These are phyloP conservation scores for Hibiscus tridactylites DNA, from an alignment of 345 rosid species.

Conservation along the genomic window DNA sequence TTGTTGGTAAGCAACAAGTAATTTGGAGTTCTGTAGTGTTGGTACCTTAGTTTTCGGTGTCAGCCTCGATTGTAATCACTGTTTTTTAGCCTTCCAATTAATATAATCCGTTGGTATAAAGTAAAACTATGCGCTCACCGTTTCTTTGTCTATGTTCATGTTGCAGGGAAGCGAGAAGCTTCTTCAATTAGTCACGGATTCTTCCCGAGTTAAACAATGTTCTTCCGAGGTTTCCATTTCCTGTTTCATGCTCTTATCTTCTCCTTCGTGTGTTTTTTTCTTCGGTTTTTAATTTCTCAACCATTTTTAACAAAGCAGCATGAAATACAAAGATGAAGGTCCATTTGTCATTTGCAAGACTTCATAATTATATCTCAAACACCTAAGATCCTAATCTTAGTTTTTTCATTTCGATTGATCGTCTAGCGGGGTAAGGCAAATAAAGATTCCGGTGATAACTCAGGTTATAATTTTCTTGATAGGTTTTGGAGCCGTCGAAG, in stretches of 20 bases:
- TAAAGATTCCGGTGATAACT: neutral
- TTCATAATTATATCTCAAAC: neutral
- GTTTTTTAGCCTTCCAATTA: neutral
- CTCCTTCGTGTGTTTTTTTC: neutral
- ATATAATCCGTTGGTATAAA: neutral
- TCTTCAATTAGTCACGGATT: slow-evolving; percentile 54
- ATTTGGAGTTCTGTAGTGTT: neutral
- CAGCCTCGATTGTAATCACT: neutral
- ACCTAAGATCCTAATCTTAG: neutral
- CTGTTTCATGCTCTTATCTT: neutral
- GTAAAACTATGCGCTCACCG: neutral
- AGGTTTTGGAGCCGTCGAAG: slow-evolving; percentile 68
- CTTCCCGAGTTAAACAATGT: slow-evolving; percentile 21
- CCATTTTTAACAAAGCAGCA: neutral
- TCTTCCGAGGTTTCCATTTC: neutral
- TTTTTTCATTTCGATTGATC: neutral
- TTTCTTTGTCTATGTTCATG: slow-evolving; percentile 6
- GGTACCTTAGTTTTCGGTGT: neutral
- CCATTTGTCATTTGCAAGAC: neutral
- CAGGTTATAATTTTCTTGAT: neutral
- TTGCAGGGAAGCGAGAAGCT: slow-evolving; percentile 91
- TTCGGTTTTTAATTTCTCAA: neutral
- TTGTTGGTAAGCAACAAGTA: neutral
- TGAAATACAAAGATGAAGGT: neutral
- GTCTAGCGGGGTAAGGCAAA: neutral